These are phyloP conservation scores for Salvia splendens DNA, from an alignment of 257 asterid species.

Conservation along the genomic window DNA sequence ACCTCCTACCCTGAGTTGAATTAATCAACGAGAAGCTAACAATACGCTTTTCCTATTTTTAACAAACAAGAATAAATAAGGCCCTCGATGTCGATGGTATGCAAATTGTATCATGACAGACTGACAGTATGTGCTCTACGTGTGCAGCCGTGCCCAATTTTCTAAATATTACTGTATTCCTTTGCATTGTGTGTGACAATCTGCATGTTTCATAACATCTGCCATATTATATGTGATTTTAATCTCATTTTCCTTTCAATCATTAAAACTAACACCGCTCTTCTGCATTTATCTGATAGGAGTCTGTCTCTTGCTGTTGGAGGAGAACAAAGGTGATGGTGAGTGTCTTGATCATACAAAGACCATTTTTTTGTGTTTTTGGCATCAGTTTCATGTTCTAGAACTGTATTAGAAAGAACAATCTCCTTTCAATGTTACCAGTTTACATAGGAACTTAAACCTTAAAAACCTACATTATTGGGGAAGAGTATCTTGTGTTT, in stretches of 20 bases:
- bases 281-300: conserved; percentile 39
- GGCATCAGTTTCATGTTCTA: conserved; percentile 14
- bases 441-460: neutral
- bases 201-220: neutral
- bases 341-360: conserved; percentile 20
- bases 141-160: neutral
- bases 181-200: neutral
- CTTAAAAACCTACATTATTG: neutral
- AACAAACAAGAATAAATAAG: too few relatives aligned
- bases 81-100: too few relatives aligned
- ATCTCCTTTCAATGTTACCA: conserved; percentile 3
- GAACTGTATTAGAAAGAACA: too few relatives aligned
- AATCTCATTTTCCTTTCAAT: neutral
- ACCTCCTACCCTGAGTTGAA: conserved; percentile 1
- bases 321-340: conserved; percentile 41
- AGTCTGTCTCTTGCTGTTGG: conserved; percentile 45
- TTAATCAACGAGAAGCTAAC: neutral
- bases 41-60: neutral
- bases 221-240: neutral
- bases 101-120: too few relatives aligned
- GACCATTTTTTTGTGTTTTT: neutral
- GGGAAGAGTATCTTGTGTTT: conserved; percentile 18
- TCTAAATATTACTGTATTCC: neutral
- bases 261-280: neutral
- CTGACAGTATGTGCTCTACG: neutral